Percentiles rank a stretch among this genome's conserved stretches.
Evolutionary conservation across 306 rosid genomes (phyloP).

Genomic region (Citrullus mucosospermus): DNA sequence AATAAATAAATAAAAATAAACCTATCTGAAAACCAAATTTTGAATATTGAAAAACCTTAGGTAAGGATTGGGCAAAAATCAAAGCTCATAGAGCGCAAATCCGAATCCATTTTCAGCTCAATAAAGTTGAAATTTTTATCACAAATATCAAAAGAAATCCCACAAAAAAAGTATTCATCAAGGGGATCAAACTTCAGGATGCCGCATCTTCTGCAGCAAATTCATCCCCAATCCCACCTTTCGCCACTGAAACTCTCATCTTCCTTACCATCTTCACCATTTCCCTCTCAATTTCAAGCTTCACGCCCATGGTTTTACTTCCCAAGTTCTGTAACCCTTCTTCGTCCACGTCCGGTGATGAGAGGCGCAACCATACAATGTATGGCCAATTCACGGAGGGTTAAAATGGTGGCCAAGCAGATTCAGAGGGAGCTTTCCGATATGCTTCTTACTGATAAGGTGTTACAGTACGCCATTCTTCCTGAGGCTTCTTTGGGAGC

Average conservation of each 20-base stretch:
- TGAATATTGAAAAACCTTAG: too few species aligned
- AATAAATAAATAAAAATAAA: too few species aligned
- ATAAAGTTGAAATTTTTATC: too few species aligned
- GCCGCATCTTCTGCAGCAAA: constrained; percentile 23
- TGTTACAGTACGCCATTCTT: constrained; percentile 58
- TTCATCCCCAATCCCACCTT: constrained; percentile 7
- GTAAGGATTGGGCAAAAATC: too few species aligned
- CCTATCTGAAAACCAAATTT: too few species aligned
- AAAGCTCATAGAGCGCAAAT: too few species aligned
- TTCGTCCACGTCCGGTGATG: neutral
- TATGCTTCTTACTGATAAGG: constrained; percentile 75
- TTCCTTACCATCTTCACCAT: neutral
- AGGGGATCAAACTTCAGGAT: constrained; percentile 11
- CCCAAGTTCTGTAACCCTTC: constrained; percentile 3
- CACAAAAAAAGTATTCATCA: neutral
- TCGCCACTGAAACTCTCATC: neutral
- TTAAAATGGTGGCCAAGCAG: constrained; percentile 94
- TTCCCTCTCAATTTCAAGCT: constrained; percentile 12
- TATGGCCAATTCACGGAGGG: constrained; percentile 85
- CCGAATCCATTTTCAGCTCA: too few species aligned
- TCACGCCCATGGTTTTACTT: constrained; percentile 20
- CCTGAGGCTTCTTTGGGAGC: constrained; percentile 94
- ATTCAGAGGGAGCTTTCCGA: constrained; percentile 78
- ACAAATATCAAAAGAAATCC: neutral
- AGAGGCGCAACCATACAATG: constrained; percentile 32